A percentile compares a stretch with the other conserved stretches of the same genome.
phyloP scores from a whole-genome alignment of 257 asterid genomes.

The Mentha longifolia region DNA sequence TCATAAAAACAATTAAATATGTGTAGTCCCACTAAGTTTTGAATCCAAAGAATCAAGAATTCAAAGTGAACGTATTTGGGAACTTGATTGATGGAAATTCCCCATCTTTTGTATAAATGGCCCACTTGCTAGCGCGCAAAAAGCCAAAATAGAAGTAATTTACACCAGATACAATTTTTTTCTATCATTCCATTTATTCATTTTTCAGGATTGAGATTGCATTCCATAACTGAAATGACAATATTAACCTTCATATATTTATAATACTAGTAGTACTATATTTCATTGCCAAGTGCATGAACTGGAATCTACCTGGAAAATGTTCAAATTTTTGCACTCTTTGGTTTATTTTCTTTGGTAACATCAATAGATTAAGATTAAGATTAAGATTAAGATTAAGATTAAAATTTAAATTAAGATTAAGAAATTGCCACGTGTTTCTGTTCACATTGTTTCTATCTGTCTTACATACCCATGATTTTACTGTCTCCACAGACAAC shows the following conservation, averaged over 20 bases:
- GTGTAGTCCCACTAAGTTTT: slow-evolving; percentile 3
- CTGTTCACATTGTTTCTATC: slow-evolving; percentile 24
- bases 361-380: too few relatives aligned
- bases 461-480: not conserved
- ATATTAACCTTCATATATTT: not conserved
- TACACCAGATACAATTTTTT: not conserved
- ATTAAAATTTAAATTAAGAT: too few relatives aligned
- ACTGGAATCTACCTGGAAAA: slow-evolving; percentile 51
- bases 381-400: too few relatives aligned
- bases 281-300: slow-evolving; percentile 31
- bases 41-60: slow-evolving; percentile 19
- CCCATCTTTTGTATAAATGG: slow-evolving; percentile 29
- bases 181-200: not conserved
- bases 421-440: slow-evolving; percentile 16
- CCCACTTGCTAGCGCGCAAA: slow-evolving; percentile 36
- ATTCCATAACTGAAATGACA: not conserved
- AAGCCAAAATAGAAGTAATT: slow-evolving; percentile 28
- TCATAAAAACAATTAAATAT: not conserved
- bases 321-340: slow-evolving; percentile 29
- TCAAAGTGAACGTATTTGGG: slow-evolving; percentile 26
- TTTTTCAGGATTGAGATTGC: slow-evolving; percentile 8
- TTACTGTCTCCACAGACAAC: slow-evolving; percentile 14
- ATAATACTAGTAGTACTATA: too few relatives aligned
- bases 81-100: slow-evolving; percentile 35
- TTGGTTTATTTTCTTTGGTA: not conserved